Evolutionary conservation across 2,329 filamentous ascomycete genomes (phyloP), one percentile per base, ranked within the genome.

Genomic region (Decorospora gaudefroyi): DNA sequence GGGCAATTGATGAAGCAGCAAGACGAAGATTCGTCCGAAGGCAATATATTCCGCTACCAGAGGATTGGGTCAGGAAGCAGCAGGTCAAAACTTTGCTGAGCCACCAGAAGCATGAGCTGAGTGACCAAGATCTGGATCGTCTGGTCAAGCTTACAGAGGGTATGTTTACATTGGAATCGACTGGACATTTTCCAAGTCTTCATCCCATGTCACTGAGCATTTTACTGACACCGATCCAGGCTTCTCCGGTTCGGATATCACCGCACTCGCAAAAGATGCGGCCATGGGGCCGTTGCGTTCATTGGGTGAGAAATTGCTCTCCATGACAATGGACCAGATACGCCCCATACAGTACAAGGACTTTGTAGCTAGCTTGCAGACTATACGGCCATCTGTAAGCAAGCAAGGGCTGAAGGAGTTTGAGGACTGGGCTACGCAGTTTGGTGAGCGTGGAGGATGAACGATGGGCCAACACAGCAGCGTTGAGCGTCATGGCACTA

Each of bases 221-320:
- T n/a, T 40, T 10, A 28, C 31, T 53, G 16, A 49, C 21, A 15
- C 13, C 3, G 1, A 8, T n/a, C 4, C 10, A 96, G 91, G 90
- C n/a, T 99, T 96, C 73, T 96, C 90, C 6, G 93, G 93, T 30
- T 96, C 90, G 2, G 93, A 99, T 64, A 96, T 99, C 55, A 97
- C 93, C 15, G 91, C 93, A 1, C 77, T 99, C 6, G 93, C 93
- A 6, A 99, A 99, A 72, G 93, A 99, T 67, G 93, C 93, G 6
- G 93, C 93, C 2, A 99, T 99, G 93, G 92, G 93, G 0, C 93
- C 93, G 0, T 76, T 99, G 9, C 83, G 93, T 21, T 92, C 90
- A 39, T 76, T 97, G 2, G 93, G 93, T 17, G 93, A 97, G 68
- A 89, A 87, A 27, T 75, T 99, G 19, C 77, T 99, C 22, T 85